Base-by-base conservation (phyloP, 2,329 filamentous ascomycete species). In the Epichloe coenophiala region DNA sequence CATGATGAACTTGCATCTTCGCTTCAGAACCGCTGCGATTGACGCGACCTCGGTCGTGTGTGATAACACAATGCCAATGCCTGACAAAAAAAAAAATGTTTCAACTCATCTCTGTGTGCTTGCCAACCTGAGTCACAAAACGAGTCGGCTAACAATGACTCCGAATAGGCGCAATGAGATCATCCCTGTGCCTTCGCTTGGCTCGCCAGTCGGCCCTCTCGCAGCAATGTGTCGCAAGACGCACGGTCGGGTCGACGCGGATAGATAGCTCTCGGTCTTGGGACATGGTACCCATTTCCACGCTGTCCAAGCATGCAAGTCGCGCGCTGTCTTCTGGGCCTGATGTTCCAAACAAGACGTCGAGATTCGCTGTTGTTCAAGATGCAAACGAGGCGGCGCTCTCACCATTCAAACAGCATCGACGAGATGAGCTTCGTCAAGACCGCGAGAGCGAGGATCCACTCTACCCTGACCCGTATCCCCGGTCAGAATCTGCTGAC, bases 11-110 rank as follows among this genome's bases (percentile, higher is more conserved):
- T 63, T 59, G 66, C 66, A 67, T 63, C 58, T 53, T 68, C 66
- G 67, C 67, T 69, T 71, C 68, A 72, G 70, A 72, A 72, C 70
- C 70, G 70, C 70, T 72, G 70, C 70, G 70, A 69, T 70, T 71
- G 68, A 72, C 66, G 63, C 67, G 64, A 68, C 64, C 65, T 60
- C 64, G 64, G 58, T 66, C 67, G 68, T 66, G 68, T 42, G 56
- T 71, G 70, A 72, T 68, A 63, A 65, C 51, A 70, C 62, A 58
- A 61, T 65, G 68, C 69, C 61, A 63, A 61, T 59, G 37, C 59
- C 68, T 71, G 68, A 71, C 53, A 49, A 36, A 6, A 27, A 6
- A 27, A 27, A 27, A 21, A 21, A 21, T 21, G 2, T 21, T 35
- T 21, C 8, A 6, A n/a, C 12, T 53, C 55, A 19, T 44, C 40